Evolutionary conservation across 345 rosid species (phyloP), one percentile per base, ranked within the genome.

Genomic region (Chamaenerion angustifolium): DNA sequence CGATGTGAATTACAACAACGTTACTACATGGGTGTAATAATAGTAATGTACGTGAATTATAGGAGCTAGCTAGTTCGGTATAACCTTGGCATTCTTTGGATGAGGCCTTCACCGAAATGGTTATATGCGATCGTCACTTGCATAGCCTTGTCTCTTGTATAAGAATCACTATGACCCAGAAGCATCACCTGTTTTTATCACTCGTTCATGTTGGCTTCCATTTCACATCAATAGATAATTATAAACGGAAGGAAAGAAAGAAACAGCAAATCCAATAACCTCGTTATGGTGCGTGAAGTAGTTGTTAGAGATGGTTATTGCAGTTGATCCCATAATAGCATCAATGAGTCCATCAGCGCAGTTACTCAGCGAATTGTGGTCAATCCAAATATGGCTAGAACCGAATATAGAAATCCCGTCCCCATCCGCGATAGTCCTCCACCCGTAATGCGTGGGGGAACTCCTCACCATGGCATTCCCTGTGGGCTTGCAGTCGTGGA

Each of bases 161-260:
- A 86, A 3, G 98, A 79, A 60, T 90, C 98, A 31, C 96, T 86
- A 57, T 90, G 98, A 41, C 98, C 99, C 77, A 90, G 57, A 49
- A 90, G 74, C 79, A 90, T 90, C 52, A 88, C 99, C n/a, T n/a
- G n/a, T n/a, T n/a, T n/a, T 95, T 82, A n/a, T n/a, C n/a, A n/a
- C n/a, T n/a, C n/a, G n/a, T n/a, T n/a, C n/a, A n/a, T n/a, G n/a
- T n/a, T n/a, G n/a, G n/a, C n/a, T n/a, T n/a, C n/a, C n/a, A n/a
- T n/a, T n/a, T n/a, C 35, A 49, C 53, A 3, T 11, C 45, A 3
- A 10, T 42, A 2, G 12, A 14, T 47, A 9, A 46, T 0, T 18
- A 5, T 10, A 47, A 17, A 1, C 27, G 21, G 12, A 12, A 0
- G 40, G 27, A 48, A 12, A 8, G 52, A 16, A 25, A 12, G 8